Evolutionary conservation across 352 stramenopile genomes (phyloP), one percentile per base, ranked within the genome.

Genomic region (Thraustotheca clavata): DNA sequence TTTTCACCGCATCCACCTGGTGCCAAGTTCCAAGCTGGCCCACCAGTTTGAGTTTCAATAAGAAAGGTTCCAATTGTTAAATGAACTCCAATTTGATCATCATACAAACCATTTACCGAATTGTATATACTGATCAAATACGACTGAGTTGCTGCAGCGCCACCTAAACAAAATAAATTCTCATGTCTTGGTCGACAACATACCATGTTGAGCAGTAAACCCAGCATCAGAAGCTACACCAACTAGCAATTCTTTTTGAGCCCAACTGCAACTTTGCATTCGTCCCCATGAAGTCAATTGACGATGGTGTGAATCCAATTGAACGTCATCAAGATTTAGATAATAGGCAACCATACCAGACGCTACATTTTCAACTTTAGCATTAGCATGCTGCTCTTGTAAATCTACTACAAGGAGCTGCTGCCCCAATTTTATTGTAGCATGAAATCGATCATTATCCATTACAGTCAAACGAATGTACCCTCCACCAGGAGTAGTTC

Each of bases 61-160:
- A 65, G 29, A n/a, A 65, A 65, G 9, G 57, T 33, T 3, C 57
- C 57, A n/a, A 65, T 54, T 22, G 38, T 39, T 31, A 65, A 38
- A 16, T 65, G 57, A 9, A 65, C 57, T 6, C 57, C 57, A 6
- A 65, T 54, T 33, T 65, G 57, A 24, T 65, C 57, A 31, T 65
- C 57, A 34, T 40, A 65, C 16, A 65, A 33, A 33, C 57, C 57
- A 20, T 65, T 65, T 31, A 65, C 31, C 22, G 57, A 65, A 34
- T 65, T 65, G 57, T 65, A 65, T 26, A 65, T 46, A 5, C 41
- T 46, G n/a, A 54, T 65, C 29, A 65, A 33, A 29, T 52, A 65
- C 9, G 35, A 54, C 32, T 65, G 57, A 18, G 57, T 65, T 0
- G 22, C 12, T 9, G 36, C 57, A 2, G 57, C 57, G 12, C 57